Conservation (phyloP, 2,329 filamentous ascomycete species). For the Ceratocystis colombiana region DNA sequence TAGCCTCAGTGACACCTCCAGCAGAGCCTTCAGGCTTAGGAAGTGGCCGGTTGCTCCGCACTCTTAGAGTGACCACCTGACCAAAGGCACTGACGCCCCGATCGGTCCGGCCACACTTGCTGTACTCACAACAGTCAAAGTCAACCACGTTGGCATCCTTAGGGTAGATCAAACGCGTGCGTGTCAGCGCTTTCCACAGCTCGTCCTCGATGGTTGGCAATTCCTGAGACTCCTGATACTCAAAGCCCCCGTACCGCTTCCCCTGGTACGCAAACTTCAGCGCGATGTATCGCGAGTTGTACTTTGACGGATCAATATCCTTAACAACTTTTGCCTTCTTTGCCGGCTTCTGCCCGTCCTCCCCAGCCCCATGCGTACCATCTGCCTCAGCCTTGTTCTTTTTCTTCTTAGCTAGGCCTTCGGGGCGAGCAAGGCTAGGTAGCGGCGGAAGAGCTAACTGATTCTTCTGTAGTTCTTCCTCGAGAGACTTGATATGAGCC, state of each 20-base stretch:
- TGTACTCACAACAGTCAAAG: conserved; percentile 80
- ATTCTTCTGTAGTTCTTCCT: conserved; percentile 49
- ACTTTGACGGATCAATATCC: conserved; percentile 66
- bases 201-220: conserved; percentile 84
- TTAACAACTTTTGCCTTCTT: conserved; percentile 35
- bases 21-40: conserved; percentile 13
- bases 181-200: conserved; percentile 81
- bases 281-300: conserved; percentile 74
- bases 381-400: conserved; percentile 20
- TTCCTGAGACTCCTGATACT: conserved; percentile 65
- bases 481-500: conserved; percentile 55
- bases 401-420: conserved; percentile 17
- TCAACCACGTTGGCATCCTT: conserved; percentile 53
- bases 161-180: conserved; percentile 71
- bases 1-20: conserved; percentile 25
- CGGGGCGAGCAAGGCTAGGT: conserved; percentile 23
- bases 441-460: conserved; percentile 22
- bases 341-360: conserved; percentile 24
- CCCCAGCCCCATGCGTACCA: conserved; percentile 3
- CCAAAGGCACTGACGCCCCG: conserved; percentile 92
- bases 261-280: conserved; percentile 92
- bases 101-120: conserved; percentile 90
- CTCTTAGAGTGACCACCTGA: conserved; percentile 75
- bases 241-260: conserved; percentile 83
- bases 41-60: conserved; percentile 67